Base-by-base conservation (phyloP, 306 rosid species). In the Acmispon strigosus region DNA sequence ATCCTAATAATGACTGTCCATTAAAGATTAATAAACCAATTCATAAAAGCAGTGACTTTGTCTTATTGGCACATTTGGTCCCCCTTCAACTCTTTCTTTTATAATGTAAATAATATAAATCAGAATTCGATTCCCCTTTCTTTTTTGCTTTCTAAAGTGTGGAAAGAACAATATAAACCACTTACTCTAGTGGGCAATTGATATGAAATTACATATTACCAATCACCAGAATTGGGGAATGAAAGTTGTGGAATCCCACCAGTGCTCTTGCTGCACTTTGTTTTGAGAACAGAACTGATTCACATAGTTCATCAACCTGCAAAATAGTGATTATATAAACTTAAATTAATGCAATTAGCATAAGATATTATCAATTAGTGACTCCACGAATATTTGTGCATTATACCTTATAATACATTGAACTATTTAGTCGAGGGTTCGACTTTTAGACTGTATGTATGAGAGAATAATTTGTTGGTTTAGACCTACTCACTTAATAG, bases 241-340 rank as follows among this genome's bases (percentile, higher is more conserved):
- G 74, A 82, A 62, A 77, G 56, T 67, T 64, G 39, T 53, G 79
- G 80, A 74, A 73, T 82, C 77, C 68, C 43, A 78, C 50, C 77
- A 77, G 70, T 69, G 66, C 78, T 54, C 57, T 68, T 72, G 70
- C 73, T 69, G 73, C 82, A 72, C 74, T 76, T 64, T 70, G 60
- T 75, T 77, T 74, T 74, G 45, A 73, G 78, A 79, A 85, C 79
- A 72, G 88, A 86, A 86, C 86, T 62, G 70, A 86, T 86, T 89
- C 91, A 82, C 78, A 37, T 45, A 32, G 24, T 45, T 27, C 36
- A 67, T 75, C 54, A 66, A 10, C 66, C 16, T 67, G 55, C 72
- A 81, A 48, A 66, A 37, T 10, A 53, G 12, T 24, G 1, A 56
- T 80, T 75, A 62, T 62, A 11, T 69, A 34, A 51, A 4, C 36